Percentiles rank a stretch among this genome's conserved stretches.
Conservation (phyloP, 1,284 basidiomycete species). For the Sparassis latifolia region DNA sequence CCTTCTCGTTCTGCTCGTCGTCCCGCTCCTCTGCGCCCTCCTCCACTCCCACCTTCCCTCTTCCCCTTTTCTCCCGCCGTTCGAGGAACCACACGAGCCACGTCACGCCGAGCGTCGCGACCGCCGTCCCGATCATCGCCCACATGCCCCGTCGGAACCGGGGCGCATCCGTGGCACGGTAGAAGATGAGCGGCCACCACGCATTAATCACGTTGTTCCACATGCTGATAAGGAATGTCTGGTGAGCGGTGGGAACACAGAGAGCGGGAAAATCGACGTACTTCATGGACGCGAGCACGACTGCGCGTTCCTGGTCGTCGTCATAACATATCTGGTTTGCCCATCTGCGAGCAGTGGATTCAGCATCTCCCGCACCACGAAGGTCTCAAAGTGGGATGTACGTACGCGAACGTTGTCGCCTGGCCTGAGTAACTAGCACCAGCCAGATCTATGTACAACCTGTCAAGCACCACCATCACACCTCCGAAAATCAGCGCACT, state of each 20-base stretch:
- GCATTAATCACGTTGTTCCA: constrained; percentile 68
- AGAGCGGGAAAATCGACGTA: constrained; percentile 20
- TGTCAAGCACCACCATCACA: not conserved
- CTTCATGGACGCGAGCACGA: constrained; percentile 71
- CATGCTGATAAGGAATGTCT: constrained; percentile 43
- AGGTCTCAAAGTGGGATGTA: constrained; percentile 7
- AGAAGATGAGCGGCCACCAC: constrained; percentile 67
- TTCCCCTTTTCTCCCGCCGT: constrained; percentile 31
- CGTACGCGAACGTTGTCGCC: constrained; percentile 62
- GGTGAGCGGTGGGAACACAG: not conserved
- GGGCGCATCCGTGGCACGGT: constrained; percentile 61
- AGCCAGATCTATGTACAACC: constrained; percentile 38
- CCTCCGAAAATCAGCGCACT: constrained; percentile 14
- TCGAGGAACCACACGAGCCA: constrained; percentile 54
- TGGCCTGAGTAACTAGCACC: constrained; percentile 63
- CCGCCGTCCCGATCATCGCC: constrained; percentile 53
- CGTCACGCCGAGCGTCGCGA: constrained; percentile 49
- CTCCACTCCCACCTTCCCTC: not conserved
- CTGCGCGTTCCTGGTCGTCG: constrained; percentile 57
- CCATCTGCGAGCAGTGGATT: constrained; percentile 34
- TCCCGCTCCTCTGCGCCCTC: not conserved
- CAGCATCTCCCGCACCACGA: not conserved
- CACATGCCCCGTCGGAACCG: constrained; percentile 59
- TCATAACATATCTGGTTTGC: constrained; percentile 67
- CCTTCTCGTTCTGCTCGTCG: constrained; percentile 2